Evolutionary conservation across 805 yeast species (phyloP), one percentile per base, ranked within the genome.

Genomic region (Candida insectorum): DNA sequence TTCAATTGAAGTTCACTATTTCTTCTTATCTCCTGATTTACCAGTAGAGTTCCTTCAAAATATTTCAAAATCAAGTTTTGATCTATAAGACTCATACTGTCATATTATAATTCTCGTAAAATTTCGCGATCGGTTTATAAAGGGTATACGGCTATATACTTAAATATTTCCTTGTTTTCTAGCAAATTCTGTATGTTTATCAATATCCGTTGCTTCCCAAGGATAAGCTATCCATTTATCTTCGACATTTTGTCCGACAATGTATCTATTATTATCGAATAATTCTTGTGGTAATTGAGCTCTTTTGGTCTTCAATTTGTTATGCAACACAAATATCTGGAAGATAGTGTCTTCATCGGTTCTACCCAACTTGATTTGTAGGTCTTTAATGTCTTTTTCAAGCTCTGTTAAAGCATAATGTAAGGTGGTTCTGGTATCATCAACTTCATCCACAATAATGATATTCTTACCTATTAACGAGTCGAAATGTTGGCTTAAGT

Each of bases 201-300:
- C 95, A 46, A 85, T 86, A 58, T 85, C 93, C 17, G 58, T 62
- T 13, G 93, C 82, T 54, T 86, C 95, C 94, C 95, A 85, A 25
- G 95, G 95, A 58, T 86, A 85, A 26, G 91, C 88, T 48, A 85
- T 77, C 95, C 95, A 85, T 49, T 65, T 66, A 52, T 85, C 95
- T 16, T 78, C 79, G 24, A 83, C 82, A 25, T 84, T 79, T 47
- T 75, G 69, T 25, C 91, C 95, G 31, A 86, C 83, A 29, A 80
- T 58, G 56, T 86, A 86, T 40, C 77, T 71, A 33, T 82, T 82
- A 20, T 73, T 70, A 24, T 71, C 65, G 69, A 85, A 70, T 65
- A 82, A 66, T 10, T 71, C 73, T 31, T 63, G 60, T 26, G 87
- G 85, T 33, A 86, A 65, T 30, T 79, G 75, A 7, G 91, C 95